phyloP scores from a whole-genome alignment of 305 asterid species.

The Fraxinus dipetala region DNA sequence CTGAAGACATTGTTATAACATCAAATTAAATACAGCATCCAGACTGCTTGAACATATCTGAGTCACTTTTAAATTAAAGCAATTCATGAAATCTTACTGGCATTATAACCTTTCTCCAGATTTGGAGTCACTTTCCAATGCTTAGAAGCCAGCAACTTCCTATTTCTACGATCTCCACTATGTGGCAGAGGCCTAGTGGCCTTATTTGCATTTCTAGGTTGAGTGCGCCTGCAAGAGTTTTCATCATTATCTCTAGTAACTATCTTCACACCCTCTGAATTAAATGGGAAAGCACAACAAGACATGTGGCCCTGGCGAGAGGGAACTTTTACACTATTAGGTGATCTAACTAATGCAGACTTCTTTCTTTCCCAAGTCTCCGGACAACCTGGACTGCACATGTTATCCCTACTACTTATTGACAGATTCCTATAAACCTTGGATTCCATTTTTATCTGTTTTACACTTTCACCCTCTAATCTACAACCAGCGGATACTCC shows the following conservation, averaged over 20 bases:
- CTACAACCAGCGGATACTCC: slow-evolving; percentile 1
- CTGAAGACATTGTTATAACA: slow-evolving; percentile 29
- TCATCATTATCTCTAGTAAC: slow-evolving; percentile 78
- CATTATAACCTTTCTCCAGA: slow-evolving; percentile 34
- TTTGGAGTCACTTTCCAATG: slow-evolving; percentile 38
- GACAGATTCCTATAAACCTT: slow-evolving; percentile 41
- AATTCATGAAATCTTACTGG: slow-evolving; percentile 39
- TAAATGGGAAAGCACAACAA: slow-evolving; percentile 43
- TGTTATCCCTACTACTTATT: slow-evolving; percentile 31
- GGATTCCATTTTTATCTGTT: slow-evolving; percentile 38
- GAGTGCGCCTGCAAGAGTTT: slow-evolving; percentile 47
- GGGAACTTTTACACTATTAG: slow-evolving; percentile 56
- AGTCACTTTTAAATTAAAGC: slow-evolving; percentile 3
- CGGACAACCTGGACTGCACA: slow-evolving; percentile 20
- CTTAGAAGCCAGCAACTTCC: slow-evolving; percentile 46
- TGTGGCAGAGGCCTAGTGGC: slow-evolving; percentile 31
- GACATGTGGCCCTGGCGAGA: slow-evolving; percentile 40
- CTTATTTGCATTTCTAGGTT: slow-evolving; percentile 45
- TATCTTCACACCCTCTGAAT: slow-evolving; percentile 69
- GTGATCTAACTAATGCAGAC: slow-evolving; percentile 52
- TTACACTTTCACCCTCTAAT: slow-evolving; percentile 46
- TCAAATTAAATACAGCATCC: slow-evolving; percentile 3
- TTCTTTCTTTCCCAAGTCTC: slow-evolving; percentile 36
- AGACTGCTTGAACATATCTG: neutral
- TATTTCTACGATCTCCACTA: slow-evolving; percentile 37